Percentiles rank a stretch among this genome's conserved stretches.
phyloP scores from a whole-genome alignment of 768 basidiomycete genomes.

The Leccinellum luteum region DNA sequence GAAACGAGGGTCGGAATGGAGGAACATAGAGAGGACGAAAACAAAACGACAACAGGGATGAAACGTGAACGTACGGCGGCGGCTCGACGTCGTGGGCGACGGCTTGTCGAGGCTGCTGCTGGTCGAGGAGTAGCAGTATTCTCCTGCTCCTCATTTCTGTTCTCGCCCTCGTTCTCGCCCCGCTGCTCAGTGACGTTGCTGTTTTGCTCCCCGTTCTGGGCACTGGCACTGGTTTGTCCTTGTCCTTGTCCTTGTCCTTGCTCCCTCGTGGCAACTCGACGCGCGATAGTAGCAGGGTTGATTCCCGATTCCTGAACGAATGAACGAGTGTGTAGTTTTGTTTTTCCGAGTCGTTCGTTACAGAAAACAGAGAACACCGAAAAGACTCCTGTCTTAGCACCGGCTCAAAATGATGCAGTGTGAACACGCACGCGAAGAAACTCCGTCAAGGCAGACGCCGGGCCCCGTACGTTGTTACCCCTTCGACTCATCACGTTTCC shows the following conservation, averaged over 20 bases:
- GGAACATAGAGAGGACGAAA: not conserved
- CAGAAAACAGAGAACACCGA: too few relatives aligned
- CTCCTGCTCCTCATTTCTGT: not conserved
- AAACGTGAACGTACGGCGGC: constrained; percentile 8
- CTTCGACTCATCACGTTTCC: constrained; percentile 28
- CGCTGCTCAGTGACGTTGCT: constrained; percentile 10
- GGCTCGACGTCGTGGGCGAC: constrained; percentile 15
- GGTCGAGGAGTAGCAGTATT: not conserved
- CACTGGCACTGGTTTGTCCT: constrained; percentile 11
- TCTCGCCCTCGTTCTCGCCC: constrained; percentile 12
- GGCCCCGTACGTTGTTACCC: constrained; percentile 68
- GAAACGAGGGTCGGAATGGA: not conserved
- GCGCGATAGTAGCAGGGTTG: constrained; percentile 40
- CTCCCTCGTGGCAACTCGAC: constrained; percentile 33
- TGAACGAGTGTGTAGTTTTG: not conserved
- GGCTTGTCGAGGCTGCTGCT: constrained; percentile 8
- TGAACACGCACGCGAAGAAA: constrained; percentile 58
- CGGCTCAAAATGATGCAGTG: not conserved
- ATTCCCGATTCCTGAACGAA: constrained; percentile 49
- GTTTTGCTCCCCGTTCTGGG: constrained; percentile 10
- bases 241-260: constrained; percentile 38
- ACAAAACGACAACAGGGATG: not conserved
- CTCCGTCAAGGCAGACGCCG: constrained; percentile 80
- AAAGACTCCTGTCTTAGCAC: not conserved
- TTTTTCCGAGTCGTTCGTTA: constrained; percentile 18